Evolutionary conservation across 2,329 filamentous ascomycete genomes (phyloP).

Genomic region (Aspergillus fructus): DNA sequence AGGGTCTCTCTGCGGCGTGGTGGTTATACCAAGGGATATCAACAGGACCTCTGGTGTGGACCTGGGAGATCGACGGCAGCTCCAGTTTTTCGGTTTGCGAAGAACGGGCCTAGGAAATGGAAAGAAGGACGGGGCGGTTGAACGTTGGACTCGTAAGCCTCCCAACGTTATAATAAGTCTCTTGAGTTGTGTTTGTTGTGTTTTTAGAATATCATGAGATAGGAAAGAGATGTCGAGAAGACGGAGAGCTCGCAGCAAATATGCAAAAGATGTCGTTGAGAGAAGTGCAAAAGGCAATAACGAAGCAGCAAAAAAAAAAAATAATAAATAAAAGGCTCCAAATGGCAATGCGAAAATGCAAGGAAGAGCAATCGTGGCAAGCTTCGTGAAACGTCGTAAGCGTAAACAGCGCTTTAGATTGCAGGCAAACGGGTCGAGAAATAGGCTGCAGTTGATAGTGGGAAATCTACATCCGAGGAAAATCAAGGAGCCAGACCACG

Average conservation of each 20-base stretch:
- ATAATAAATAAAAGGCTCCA: constrained; percentile 12
- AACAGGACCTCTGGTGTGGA: constrained; percentile 74
- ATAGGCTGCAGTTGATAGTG: constrained; percentile 12
- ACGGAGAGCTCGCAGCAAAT: constrained; percentile 2
- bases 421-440: constrained; percentile 22
- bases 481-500: constrained; percentile 15
- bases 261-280: constrained; percentile 8
- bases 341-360: constrained; percentile 27
- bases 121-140: constrained; percentile 7
- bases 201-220: constrained; percentile 12
- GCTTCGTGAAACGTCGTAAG: constrained; percentile 35
- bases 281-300: constrained; percentile 4
- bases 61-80: constrained; percentile 82
- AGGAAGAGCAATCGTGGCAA: constrained; percentile 28
- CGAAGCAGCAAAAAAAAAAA: background rate
- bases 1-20: constrained; percentile 62
- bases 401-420: constrained; percentile 27
- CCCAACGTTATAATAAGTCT: constrained; percentile 19
- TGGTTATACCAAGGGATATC: constrained; percentile 70
- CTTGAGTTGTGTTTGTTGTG: background rate
- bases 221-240: constrained; percentile 12
- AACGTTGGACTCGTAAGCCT: constrained; percentile 24
- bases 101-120: constrained; percentile 28
- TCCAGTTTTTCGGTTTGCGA: constrained; percentile 83
- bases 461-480: constrained; percentile 26